Conservation (phyloP, 31 red algal genomes). For the Odonthalia washingtoniensis region DNA sequence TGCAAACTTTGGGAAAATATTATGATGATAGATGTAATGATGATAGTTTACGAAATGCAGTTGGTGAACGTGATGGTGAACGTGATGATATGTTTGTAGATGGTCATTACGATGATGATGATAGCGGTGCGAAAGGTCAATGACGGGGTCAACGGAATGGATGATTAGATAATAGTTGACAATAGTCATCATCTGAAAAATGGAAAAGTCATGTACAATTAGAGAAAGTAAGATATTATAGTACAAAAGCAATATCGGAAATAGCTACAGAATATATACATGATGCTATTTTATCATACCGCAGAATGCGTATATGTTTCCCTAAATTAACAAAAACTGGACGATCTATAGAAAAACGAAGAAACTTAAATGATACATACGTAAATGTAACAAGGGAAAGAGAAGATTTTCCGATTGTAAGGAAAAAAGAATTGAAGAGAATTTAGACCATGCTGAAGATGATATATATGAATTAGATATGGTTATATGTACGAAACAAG, state of each 20-base stretch:
- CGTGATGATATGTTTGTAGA: no score
- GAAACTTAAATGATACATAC: constrained; percentile 90
- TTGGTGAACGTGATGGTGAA: no score
- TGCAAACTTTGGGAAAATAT: constrained; percentile 52
- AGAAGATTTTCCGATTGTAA: constrained; percentile 92
- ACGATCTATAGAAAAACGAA: constrained; percentile 70
- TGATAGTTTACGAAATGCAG: constrained; percentile 28
- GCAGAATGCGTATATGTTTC: constrained; percentile 75
- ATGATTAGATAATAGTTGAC: constrained; percentile 34
- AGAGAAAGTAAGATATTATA: constrained; percentile 49
- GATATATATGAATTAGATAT: constrained; percentile 98
- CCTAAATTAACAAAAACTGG: constrained; percentile 60
- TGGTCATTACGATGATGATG: no score
- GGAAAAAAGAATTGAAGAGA: constrained; percentile 90
- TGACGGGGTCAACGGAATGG: no score
- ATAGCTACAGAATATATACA: constrained; percentile 76
- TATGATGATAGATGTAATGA: no score
- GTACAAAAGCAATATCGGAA: constrained; percentile 88
- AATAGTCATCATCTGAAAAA: constrained; percentile 49
- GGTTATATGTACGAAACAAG: constrained; percentile 93
- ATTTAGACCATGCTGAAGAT: constrained; percentile 93
- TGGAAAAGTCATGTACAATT: constrained; percentile 44
- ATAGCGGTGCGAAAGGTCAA: no score
- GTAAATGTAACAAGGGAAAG: constrained; percentile 86
- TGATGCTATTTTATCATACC: constrained; percentile 69